Evolutionary conservation across 257 asterid species (phyloP).

Genomic region (Nemophila menziesii): DNA sequence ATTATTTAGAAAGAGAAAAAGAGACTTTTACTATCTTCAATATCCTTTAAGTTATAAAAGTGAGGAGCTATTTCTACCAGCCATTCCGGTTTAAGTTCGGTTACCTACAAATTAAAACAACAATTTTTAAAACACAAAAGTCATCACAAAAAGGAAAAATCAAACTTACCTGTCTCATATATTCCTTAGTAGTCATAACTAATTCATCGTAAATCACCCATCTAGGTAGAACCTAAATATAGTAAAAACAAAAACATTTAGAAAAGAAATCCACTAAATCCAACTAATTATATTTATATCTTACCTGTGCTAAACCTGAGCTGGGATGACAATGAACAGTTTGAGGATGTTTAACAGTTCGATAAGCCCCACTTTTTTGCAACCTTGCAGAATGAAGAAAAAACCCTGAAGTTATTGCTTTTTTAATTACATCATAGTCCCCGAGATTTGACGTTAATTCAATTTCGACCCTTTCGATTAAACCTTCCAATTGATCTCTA

Average conservation of each 20-base stretch:
- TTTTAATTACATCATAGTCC: constrained; percentile 61
- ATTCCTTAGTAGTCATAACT: constrained; percentile 85
- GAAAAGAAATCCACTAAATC: neutral
- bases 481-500: constrained; percentile 84
- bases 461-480: constrained; percentile 82
- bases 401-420: constrained; percentile 71
- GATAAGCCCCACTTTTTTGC: constrained; percentile 78
- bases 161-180: constrained; percentile 60
- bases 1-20: constrained; percentile 5
- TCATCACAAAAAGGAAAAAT: neutral
- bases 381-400: constrained; percentile 74
- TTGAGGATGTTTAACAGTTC: constrained; percentile 78
- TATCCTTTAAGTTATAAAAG: constrained; percentile 73
- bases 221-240: constrained; percentile 61
- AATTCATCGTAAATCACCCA: constrained; percentile 88
- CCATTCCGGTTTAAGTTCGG: constrained; percentile 92
- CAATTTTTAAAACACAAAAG: neutral
- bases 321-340: constrained; percentile 86
- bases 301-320: constrained; percentile 79
- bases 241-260: neutral
- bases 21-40: constrained; percentile 52
- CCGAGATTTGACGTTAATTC: constrained; percentile 47
- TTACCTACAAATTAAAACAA: constrained; percentile 31
- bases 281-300: neutral
- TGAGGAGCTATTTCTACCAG: constrained; percentile 89